These are phyloP conservation scores for Penicillium sp. DNA, from an alignment of 2,329 filamentous ascomycete species.

Conservation along the genomic window DNA sequence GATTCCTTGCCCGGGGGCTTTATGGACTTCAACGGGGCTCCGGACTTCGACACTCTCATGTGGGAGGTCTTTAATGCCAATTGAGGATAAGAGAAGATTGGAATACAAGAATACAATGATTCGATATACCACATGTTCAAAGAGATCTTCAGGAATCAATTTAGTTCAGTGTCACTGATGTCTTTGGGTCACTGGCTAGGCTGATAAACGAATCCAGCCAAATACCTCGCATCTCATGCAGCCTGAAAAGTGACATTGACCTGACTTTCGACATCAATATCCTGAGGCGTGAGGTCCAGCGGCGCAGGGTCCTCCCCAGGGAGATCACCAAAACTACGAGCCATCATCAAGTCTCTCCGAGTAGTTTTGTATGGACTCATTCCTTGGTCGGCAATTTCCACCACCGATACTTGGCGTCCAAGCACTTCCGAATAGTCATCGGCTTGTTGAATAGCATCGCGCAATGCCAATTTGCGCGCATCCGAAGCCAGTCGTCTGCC, in stretches of 20 bases:
- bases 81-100: not conserved
- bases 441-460: constrained; percentile 25
- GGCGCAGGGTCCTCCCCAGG: not conserved
- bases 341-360: not conserved
- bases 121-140: not conserved
- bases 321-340: not conserved
- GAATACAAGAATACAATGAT: not conserved
- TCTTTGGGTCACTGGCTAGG: not conserved
- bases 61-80: constrained; percentile 26
- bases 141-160: not conserved
- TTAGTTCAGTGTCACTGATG: not conserved
- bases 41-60: constrained; percentile 32
- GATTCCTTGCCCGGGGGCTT: constrained; percentile 24
- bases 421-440: constrained; percentile 22
- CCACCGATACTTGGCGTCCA: constrained; percentile 13
- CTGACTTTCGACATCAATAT: constrained; percentile 7
- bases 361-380: not conserved
- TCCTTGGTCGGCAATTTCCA: constrained; percentile 14
- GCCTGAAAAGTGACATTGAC: constrained; percentile 10
- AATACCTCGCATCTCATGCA: not conserved
- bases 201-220: too few species aligned
- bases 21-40: constrained; percentile 24
- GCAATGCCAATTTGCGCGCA: constrained; percentile 22
- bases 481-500: constrained; percentile 17
- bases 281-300: constrained; percentile 13